Percentiles rank a stretch among this genome's conserved stretches.
Evolutionary conservation across 352 stramenopile genomes (phyloP).

Genomic region (Halophytophthora batemanensis): DNA sequence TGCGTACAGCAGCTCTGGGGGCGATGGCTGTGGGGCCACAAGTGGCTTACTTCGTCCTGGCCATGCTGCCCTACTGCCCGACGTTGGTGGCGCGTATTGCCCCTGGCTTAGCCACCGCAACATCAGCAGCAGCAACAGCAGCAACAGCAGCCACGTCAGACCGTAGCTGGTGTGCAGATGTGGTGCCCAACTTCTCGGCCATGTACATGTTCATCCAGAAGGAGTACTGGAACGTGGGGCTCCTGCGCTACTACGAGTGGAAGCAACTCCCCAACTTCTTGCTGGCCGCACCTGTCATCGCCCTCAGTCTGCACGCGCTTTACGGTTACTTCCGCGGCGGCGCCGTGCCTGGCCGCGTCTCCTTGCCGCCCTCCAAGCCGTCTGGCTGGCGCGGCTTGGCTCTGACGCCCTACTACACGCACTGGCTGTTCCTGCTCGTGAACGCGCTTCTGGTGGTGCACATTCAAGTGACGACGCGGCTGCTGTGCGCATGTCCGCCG

Average conservation of each 20-base stretch:
- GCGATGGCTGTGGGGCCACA: constrained; percentile 61
- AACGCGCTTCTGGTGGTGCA: constrained; percentile 79
- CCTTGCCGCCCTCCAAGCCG: constrained; percentile 3
- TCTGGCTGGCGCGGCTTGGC: constrained; percentile 13
- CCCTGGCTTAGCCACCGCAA: constrained; percentile 4
- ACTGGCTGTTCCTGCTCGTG: constrained; percentile 74
- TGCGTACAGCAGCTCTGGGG: constrained; percentile 54
- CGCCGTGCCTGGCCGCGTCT: constrained; percentile 12
- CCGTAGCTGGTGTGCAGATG: constrained; percentile 65
- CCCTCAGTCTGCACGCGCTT: constrained; percentile 55
- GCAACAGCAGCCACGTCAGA: constrained; percentile 21
- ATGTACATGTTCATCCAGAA: constrained; percentile 95
- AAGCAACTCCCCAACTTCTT: constrained; percentile 96
- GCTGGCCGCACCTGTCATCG: constrained; percentile 86
- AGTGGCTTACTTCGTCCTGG: constrained; percentile 64
- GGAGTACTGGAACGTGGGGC: constrained; percentile 95
- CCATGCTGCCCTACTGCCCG: constrained; percentile 64
- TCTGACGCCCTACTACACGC: constrained; percentile 55
- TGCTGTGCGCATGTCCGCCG: constrained; percentile 70
- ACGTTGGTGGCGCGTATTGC: constrained; percentile 25
- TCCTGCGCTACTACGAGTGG: constrained; percentile 91
- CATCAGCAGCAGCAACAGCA: constrained; percentile 4
- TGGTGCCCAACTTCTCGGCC: constrained; percentile 71
- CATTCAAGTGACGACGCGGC: constrained; percentile 84
- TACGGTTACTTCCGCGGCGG: constrained; percentile 41